Percentiles rank a stretch among this genome's conserved stretches.
Evolutionary conservation across 208 protist species (phyloP).

Genomic region (Acanthamoeba healyi): DNA sequence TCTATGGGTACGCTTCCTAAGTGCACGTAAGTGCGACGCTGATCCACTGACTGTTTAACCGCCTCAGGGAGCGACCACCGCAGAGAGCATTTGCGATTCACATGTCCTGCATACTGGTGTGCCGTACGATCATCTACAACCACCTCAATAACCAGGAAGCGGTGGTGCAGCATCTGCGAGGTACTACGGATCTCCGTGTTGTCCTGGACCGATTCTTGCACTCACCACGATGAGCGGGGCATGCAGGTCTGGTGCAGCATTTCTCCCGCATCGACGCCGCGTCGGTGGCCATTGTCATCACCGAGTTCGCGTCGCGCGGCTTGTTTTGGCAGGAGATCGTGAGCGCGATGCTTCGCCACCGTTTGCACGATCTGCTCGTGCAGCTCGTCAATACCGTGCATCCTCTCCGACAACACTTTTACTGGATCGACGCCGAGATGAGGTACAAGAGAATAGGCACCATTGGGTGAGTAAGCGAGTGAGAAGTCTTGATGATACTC

Average conservation of each 20-base stretch:
- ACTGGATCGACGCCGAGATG: constrained; percentile 32
- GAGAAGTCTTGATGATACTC: background rate
- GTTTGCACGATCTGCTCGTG: background rate
- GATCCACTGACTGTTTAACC: background rate
- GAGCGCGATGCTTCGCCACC: background rate
- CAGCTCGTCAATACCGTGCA: background rate
- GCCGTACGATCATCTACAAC: background rate
- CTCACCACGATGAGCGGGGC: background rate
- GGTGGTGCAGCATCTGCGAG: background rate
- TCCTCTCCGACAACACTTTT: constrained; percentile 7
- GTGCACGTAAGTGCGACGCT: too few species aligned
- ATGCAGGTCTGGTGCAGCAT: constrained; percentile 10
- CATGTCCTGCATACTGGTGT: background rate
- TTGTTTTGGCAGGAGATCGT: constrained; percentile 11
- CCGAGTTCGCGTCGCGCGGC: background rate
- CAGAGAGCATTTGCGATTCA: background rate
- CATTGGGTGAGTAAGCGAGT: background rate
- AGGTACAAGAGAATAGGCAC: background rate
- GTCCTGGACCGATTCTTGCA: background rate
- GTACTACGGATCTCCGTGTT: background rate
- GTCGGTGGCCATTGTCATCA: background rate
- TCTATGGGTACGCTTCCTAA: background rate
- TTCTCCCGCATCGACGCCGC: background rate
- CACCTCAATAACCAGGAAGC: background rate
- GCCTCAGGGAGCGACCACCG: background rate